Evolutionary conservation across 352 stramenopile species (phyloP), one percentile per base, ranked within the genome.

Genomic region (Globisporangium parvum): DNA sequence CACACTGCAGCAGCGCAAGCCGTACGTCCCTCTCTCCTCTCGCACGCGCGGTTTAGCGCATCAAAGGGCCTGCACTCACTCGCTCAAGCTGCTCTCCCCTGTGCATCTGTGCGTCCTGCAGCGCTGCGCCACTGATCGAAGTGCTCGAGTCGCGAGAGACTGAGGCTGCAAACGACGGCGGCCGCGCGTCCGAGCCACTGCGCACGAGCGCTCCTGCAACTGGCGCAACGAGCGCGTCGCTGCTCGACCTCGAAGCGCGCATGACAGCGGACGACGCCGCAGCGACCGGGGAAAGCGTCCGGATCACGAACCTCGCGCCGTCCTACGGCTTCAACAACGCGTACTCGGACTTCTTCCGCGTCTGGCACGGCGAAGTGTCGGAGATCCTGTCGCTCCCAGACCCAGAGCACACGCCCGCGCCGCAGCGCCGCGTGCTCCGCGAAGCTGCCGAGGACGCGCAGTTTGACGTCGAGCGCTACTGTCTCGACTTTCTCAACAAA

Each of bases 391-490:
- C 97, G 49, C 71, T 97, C 23, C 89, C 91, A 28, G 80, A 96
- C 44, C 93, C 93, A 1, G 93, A 98, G 46, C 69, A 80, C 44
- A 85, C 76, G 23, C 74, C 76, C n/a, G 70, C 73, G 9, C 63
- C 75, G n/a, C 67, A 94, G 47, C 87, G 93, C 44, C 59, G 74
- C 11, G 57, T 69, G n/a, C 57, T 96, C 51, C 85, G 94, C 21
- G 67, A 95, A 44, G 57, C 76, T 6, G 80, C 78, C 3, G 97
- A 99, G 70, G 75, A 98, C 50, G 56, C 81, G 37, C 87, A 97
- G 42, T 99, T 99, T 73, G 87, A 98, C 69, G 51, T 87, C 10
- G 96, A 98, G 62, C 86, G 96, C 31, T 99, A 99, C 61, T 73
- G 98, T 18, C 81, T 92, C 53, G 97, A 99, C 73, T 93, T 95